A percentile compares a stretch with the other conserved stretches of the same genome.
Evolutionary conservation across 78 protist genomes (phyloP).

Genomic region (Dictyostelium citrinum): DNA sequence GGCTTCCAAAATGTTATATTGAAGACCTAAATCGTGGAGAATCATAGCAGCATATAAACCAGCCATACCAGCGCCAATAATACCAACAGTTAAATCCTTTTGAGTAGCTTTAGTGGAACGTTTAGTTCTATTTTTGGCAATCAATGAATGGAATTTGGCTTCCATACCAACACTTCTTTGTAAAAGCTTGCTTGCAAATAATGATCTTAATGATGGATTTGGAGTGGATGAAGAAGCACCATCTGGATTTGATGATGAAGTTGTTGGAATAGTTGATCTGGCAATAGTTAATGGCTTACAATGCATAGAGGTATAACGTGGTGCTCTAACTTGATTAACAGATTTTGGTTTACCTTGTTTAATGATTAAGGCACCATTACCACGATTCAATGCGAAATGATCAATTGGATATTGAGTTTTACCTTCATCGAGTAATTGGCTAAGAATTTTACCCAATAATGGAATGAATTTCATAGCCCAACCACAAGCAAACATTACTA

Average conservation of each 20-base stretch:
- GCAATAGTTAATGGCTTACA: background rate
- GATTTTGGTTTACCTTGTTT: background rate
- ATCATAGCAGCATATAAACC: constrained; percentile 44
- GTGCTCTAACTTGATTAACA: background rate
- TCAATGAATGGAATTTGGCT: background rate
- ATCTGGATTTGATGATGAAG: background rate
- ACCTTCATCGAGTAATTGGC: constrained; percentile 3
- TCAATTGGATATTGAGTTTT: background rate
- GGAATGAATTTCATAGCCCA: constrained; percentile 23
- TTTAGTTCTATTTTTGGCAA: background rate
- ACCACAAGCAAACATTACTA: background rate
- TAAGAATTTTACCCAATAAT: background rate
- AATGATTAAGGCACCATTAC: background rate
- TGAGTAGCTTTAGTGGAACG: background rate
- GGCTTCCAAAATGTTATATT: constrained; percentile 24
- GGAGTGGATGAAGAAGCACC: background rate
- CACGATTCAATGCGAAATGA: background rate
- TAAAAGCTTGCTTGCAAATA: background rate
- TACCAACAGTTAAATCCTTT: background rate
- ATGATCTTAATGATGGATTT: background rate
- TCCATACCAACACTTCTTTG: background rate
- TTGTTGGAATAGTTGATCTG: background rate
- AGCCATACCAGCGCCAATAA: constrained; percentile 51
- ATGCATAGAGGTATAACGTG: background rate
- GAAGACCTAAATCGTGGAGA: constrained; percentile 15